These are phyloP conservation scores for Geum urbanum DNA, from an alignment of 306 rosid species.

Conservation along the genomic window DNA sequence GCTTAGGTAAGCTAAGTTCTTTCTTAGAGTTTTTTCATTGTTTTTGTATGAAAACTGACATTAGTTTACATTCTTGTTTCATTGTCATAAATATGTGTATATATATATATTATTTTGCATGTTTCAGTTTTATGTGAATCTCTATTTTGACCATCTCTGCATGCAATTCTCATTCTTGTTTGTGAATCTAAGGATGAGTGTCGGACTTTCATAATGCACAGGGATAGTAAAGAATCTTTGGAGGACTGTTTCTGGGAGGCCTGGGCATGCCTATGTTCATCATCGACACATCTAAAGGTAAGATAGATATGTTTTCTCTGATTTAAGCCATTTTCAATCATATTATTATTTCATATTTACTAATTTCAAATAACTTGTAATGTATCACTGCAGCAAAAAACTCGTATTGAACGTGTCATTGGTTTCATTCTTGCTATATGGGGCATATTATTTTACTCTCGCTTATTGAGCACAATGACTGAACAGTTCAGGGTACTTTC, in stretches of 20 bases:
- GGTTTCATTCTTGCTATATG: constrained; percentile 94
- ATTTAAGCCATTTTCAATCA: constrained; percentile 13
- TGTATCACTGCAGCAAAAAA: constrained; percentile 53
- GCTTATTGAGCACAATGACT: constrained; percentile 86
- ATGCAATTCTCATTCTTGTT: constrained; percentile 26
- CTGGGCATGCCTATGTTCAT: constrained; percentile 90
- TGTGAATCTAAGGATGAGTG: constrained; percentile 30
- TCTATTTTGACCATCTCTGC: not conserved
- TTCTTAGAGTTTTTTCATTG: constrained; percentile 17
- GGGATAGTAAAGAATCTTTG: constrained; percentile 54
- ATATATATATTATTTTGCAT: too few species aligned
- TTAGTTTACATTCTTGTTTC: not conserved
- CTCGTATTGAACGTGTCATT: constrained; percentile 87
- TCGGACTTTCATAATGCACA: constrained; percentile 23
- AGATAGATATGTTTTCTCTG: constrained; percentile 25
- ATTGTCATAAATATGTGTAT: too few species aligned
- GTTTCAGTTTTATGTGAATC: not conserved
- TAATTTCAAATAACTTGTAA: constrained; percentile 18
- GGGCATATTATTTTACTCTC: constrained; percentile 92
- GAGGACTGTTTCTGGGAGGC: constrained; percentile 99
- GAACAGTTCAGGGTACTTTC: constrained; percentile 91
- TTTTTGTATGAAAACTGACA: not conserved
- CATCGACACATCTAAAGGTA: constrained; percentile 86
- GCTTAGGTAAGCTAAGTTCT: constrained; percentile 57
- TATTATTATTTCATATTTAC: constrained; percentile 8